Conservation (phyloP, 345 rosid species). For the sweet orange (Citrus sinensis) region DNA sequence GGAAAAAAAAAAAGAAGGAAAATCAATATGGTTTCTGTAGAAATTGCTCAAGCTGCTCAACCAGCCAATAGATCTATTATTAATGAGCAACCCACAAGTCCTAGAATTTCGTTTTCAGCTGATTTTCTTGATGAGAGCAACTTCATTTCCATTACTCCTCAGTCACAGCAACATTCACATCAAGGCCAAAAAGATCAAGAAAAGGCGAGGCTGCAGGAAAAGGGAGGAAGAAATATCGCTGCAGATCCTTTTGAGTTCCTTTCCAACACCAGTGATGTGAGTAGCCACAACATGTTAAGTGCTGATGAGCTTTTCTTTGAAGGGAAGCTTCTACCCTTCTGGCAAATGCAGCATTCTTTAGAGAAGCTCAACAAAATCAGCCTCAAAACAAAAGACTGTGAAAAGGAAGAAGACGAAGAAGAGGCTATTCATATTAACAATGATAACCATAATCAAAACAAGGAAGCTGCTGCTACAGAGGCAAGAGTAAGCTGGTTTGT, state of each 20-base stretch:
- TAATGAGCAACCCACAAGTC: constrained; percentile 45
- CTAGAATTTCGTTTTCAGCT: constrained; percentile 83
- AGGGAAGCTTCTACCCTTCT: constrained; percentile 85
- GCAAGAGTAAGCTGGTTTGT: constrained; percentile 62
- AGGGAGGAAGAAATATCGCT: constrained; percentile 16
- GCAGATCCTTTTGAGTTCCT: constrained; percentile 74
- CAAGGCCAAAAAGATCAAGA: constrained; percentile 20
- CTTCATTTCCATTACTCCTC: constrained; percentile 72
- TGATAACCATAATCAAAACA: constrained; percentile 1
- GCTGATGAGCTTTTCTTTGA: constrained; percentile 92
- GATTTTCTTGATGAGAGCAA: constrained; percentile 62
- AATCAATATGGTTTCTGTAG: constrained; percentile 50
- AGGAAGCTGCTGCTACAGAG: constrained; percentile 28
- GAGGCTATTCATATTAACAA: not conserved
- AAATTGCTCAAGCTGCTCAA: constrained; percentile 28
- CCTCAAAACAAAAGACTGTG: constrained; percentile 34
- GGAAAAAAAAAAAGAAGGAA: not conserved
- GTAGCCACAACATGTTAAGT: constrained; percentile 51
- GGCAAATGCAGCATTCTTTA: constrained; percentile 65
- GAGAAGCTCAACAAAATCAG: constrained; percentile 63
- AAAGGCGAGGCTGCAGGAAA: constrained; percentile 22
- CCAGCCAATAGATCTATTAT: constrained; percentile 35
- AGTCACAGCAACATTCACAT: not conserved
- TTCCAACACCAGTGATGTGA: constrained; percentile 34
- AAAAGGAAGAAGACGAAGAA: constrained; percentile 28